Percentiles rank a stretch among this genome's conserved stretches.
Conservation (phyloP, 495 filamentous ascomycete species). For the Sordaria brevicollis region DNA sequence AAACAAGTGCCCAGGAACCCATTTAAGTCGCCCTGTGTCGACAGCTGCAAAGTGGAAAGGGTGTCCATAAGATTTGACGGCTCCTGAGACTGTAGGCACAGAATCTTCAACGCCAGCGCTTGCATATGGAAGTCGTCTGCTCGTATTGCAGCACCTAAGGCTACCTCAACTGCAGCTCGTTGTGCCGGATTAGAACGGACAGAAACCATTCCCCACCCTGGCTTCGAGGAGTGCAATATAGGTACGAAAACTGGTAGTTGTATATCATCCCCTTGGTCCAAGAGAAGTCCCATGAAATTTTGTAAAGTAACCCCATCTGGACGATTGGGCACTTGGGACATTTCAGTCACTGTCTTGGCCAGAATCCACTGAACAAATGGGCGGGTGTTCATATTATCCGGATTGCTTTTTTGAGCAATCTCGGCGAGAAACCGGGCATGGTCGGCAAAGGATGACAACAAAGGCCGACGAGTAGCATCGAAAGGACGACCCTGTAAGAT, state of each 20-base stretch:
- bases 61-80: slow-evolving; percentile 5
- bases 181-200: neutral
- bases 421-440: neutral
- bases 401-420: slow-evolving; percentile 1
- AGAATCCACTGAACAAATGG: slow-evolving; percentile 15
- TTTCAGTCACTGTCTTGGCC: slow-evolving; percentile 6
- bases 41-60: slow-evolving; percentile 7
- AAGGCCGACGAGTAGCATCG: neutral
- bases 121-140: slow-evolving; percentile 10
- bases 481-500: slow-evolving; percentile 2
- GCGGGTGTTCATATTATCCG: slow-evolving; percentile 7
- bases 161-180: slow-evolving; percentile 5
- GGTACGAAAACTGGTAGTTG: slow-evolving; percentile 14
- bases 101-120: slow-evolving; percentile 6
- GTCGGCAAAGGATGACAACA: neutral
- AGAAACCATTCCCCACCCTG: slow-evolving; percentile 9
- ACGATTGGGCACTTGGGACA: neutral
- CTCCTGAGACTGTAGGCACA: slow-evolving; percentile 7
- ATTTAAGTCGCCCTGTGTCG: slow-evolving; percentile 11
- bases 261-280: neutral
- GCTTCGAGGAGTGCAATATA: neutral
- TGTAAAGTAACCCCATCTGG: slow-evolving; percentile 1
- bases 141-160: slow-evolving; percentile 2
- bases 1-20: slow-evolving; percentile 11
- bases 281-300: neutral